A percentile compares a stretch with the other conserved stretches of the same genome.
Conservation (phyloP, 2,329 filamentous ascomycete species). For the Epicoccum nigrum region DNA sequence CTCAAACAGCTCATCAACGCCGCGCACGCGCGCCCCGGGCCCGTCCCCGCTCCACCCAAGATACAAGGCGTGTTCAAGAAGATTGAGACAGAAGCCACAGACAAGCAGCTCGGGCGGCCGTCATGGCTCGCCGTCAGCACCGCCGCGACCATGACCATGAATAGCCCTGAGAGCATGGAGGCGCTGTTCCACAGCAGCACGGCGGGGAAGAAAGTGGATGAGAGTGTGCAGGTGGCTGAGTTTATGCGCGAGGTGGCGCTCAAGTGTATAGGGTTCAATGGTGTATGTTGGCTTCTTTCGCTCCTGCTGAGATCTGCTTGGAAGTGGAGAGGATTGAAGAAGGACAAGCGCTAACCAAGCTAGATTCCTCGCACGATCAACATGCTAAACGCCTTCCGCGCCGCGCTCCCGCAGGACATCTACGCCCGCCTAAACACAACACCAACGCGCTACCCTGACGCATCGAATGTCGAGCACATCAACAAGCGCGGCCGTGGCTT, state of each 20-base stretch:
- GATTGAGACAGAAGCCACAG: slow-evolving; percentile 41
- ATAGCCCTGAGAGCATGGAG: slow-evolving; percentile 77
- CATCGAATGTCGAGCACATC: slow-evolving; percentile 61
- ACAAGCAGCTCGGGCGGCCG: slow-evolving; percentile 38
- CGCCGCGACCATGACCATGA: slow-evolving; percentile 83
- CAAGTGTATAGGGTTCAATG: slow-evolving; percentile 81
- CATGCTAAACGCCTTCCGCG: slow-evolving; percentile 74
- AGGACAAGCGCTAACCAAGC: background rate
- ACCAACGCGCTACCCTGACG: slow-evolving; percentile 58
- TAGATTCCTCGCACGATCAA: slow-evolving; percentile 83
- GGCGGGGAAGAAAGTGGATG: slow-evolving; percentile 30
- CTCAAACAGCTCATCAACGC: slow-evolving; percentile 46
- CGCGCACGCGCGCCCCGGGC: slow-evolving; percentile 43
- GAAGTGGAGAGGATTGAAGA: background rate
- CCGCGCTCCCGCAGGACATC: slow-evolving; percentile 65
- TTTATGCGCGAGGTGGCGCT: slow-evolving; percentile 76
- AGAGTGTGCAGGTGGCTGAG: slow-evolving; percentile 64
- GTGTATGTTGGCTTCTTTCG: slow-evolving; percentile 43
- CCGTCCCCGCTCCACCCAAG: slow-evolving; percentile 40
- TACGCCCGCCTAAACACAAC: slow-evolving; percentile 59
- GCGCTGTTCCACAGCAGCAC: slow-evolving; percentile 60
- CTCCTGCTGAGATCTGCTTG: too few relatives aligned
- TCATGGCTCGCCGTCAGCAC: slow-evolving; percentile 56
- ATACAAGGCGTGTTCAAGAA: slow-evolving; percentile 41
- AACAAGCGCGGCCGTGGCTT: slow-evolving; percentile 66